Evolutionary conservation across 768 basidiomycete genomes (phyloP), one percentile per base, ranked within the genome.

Genomic region (Cystofilobasidium ferigula): DNA sequence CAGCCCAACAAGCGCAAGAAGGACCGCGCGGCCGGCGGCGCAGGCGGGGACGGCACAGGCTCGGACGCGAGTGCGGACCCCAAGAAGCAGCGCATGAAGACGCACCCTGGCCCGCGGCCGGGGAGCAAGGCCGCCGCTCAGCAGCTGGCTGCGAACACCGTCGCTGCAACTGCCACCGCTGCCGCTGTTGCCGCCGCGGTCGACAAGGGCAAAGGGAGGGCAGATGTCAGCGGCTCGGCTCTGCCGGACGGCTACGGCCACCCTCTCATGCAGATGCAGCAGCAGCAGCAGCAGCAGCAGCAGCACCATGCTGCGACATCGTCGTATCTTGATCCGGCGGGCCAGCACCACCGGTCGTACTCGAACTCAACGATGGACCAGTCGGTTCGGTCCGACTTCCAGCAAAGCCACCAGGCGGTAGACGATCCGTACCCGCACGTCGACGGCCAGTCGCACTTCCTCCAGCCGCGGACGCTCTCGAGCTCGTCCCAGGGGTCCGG

Each of bases 1-100:
- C 65, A 67, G 56, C 65, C 65, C 32, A 67, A 67, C 60, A 61
- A 61, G 53, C 60, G 65, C 36, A 67, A 67, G 60, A 61, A 61
- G 53, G 45, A 43, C 3, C 64, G 51, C 28, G 28, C 36, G 0
- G 26, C 57, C 16, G 32, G 28, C 47, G 47, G 30, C 18, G 56
- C 26, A 16, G 40, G 8, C 13, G 43, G n/a, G 1, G 24, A 47
- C 4, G 16, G 13, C 51, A 28, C 9, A 35, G 22, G 13, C 22
- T 7, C 22, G 13, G 26, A 34, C 12, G 36, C n/a, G 18, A 14
- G 35, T 8, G 1, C n/a, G 38, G 51, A 54, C 30, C 28, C 20
- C 51, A 54, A 54, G 51, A 54, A 54, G 51, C n/a, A n/a, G n/a
- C 26, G 51, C 14, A 5, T 22, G 4, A 54, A 54, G 51, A 54